These are phyloP conservation scores for Phylloporus rhodoxanthus DNA, from an alignment of 768 basidiomycete genomes.

Conservation along the genomic window DNA sequence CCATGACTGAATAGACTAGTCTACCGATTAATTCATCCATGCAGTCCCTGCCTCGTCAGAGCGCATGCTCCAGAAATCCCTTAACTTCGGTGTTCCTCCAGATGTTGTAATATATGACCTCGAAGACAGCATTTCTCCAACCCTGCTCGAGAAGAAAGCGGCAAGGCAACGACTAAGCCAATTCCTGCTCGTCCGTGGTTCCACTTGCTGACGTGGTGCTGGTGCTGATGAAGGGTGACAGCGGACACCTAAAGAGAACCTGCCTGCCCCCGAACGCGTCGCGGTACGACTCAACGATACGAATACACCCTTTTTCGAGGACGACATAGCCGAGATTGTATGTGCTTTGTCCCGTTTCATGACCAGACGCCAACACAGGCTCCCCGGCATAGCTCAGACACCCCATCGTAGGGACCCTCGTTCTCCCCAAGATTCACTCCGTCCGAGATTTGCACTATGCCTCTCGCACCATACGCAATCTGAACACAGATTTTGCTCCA, in stretches of 20 bases:
- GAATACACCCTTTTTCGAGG: slow-evolving; percentile 56
- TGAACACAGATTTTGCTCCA: slow-evolving; percentile 28
- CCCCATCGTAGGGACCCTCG: slow-evolving; percentile 53
- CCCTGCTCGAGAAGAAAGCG: slow-evolving; percentile 47
- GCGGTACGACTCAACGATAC: slow-evolving; percentile 70
- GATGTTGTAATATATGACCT: slow-evolving; percentile 85
- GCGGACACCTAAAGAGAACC: slow-evolving; percentile 25
- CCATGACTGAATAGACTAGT: neutral
- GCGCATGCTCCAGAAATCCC: slow-evolving; percentile 76
- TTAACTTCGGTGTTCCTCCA: slow-evolving; percentile 41
- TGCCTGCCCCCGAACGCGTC: slow-evolving; percentile 46
- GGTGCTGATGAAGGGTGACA: slow-evolving; percentile 18
- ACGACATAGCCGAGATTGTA: slow-evolving; percentile 61
- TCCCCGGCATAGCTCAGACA: slow-evolving; percentile 36
- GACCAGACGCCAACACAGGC: slow-evolving; percentile 2
- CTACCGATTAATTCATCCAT: neutral
- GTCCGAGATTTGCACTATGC: slow-evolving; percentile 59
- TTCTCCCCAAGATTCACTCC: slow-evolving; percentile 81
- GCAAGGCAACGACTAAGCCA: slow-evolving; percentile 50
- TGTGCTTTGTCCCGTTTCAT: slow-evolving; percentile 11
- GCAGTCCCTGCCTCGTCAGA: slow-evolving; percentile 75
- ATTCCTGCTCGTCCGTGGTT: slow-evolving; percentile 49
- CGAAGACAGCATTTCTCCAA: slow-evolving; percentile 78
- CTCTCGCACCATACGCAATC: slow-evolving; percentile 33
- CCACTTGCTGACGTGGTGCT: slow-evolving; percentile 1